Conservation (phyloP, 305 asterid species). For the Fraxinus greggii region DNA sequence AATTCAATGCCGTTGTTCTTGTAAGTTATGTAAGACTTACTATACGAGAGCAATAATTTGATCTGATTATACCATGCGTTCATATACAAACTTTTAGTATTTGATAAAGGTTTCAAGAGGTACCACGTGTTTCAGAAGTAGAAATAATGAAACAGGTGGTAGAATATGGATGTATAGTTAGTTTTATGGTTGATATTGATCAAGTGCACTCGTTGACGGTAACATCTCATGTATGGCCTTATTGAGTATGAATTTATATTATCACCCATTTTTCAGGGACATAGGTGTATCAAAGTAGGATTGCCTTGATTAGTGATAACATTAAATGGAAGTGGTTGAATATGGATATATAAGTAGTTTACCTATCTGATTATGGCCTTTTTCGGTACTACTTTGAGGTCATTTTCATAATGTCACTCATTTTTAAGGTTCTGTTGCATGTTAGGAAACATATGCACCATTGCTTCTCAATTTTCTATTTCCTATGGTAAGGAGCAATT, state of each 20-base stretch:
- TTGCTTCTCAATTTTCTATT: background rate
- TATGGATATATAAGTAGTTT: background rate
- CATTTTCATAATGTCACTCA: background rate
- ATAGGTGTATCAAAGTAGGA: background rate
- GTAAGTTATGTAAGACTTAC: background rate
- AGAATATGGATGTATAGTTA: background rate
- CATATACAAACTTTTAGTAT: background rate
- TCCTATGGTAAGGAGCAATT: background rate
- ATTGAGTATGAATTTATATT: background rate
- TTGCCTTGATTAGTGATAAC: background rate
- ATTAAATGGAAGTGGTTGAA: background rate
- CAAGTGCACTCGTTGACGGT: background rate
- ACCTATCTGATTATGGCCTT: background rate
- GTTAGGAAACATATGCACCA: background rate
- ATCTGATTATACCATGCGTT: background rate
- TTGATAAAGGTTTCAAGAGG: background rate
- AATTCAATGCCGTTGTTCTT: constrained; percentile 3
- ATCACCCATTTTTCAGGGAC: background rate
- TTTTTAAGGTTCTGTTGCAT: background rate
- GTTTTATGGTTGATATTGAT: background rate
- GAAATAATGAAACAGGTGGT: background rate
- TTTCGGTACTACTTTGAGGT: background rate
- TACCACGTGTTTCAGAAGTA: constrained; percentile 9
- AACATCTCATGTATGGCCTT: background rate
- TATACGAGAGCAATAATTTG: background rate